These are phyloP conservation scores for Zymoseptoria crescenta DNA, from an alignment of 2,329 filamentous ascomycete species.

Conservation along the genomic window DNA sequence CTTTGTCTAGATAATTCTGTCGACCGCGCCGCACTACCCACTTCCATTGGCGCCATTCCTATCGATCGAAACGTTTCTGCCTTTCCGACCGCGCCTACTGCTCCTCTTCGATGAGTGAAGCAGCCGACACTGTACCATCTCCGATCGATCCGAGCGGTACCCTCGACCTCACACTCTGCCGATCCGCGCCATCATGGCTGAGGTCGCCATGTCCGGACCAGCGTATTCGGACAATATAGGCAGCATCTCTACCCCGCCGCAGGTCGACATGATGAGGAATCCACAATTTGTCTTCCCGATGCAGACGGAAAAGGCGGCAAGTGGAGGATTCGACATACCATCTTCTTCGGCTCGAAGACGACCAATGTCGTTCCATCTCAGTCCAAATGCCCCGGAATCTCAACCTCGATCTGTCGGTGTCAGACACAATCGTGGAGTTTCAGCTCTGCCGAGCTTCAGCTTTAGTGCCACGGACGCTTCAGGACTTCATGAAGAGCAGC, in stretches of 20 bases:
- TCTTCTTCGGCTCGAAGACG: conserved; percentile 12
- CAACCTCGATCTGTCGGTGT: conserved; percentile 30
- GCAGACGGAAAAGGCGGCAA: conserved; percentile 26
- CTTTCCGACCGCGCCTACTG: conserved; percentile 2
- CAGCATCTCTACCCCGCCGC: conserved; percentile 25
- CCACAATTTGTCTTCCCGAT: conserved; percentile 44
- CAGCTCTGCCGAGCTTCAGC: conserved; percentile 40
- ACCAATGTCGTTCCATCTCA: conserved; percentile 29
- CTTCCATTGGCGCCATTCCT: conserved; percentile 1
- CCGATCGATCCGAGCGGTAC: neutral
- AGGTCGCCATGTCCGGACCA: conserved; percentile 21
- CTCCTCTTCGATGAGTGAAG: neutral
- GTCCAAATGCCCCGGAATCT: conserved; percentile 25
- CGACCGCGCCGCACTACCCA: neutral
- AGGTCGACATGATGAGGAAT: conserved; percentile 39
- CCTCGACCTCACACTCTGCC: conserved; percentile 1
- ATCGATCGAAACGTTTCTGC: conserved; percentile 4
- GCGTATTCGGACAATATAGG: conserved; percentile 26
- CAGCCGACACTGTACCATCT: neutral
- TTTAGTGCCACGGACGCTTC: conserved; percentile 41
- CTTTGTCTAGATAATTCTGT: neutral
- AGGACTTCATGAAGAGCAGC: conserved; percentile 20
- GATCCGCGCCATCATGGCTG: conserved; percentile 19
- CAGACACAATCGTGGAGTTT: conserved; percentile 24
- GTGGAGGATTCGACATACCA: conserved; percentile 8